Conservation (phyloP, 495 filamentous ascomycete genomes). For the Coniosporium apollinis region DNA sequence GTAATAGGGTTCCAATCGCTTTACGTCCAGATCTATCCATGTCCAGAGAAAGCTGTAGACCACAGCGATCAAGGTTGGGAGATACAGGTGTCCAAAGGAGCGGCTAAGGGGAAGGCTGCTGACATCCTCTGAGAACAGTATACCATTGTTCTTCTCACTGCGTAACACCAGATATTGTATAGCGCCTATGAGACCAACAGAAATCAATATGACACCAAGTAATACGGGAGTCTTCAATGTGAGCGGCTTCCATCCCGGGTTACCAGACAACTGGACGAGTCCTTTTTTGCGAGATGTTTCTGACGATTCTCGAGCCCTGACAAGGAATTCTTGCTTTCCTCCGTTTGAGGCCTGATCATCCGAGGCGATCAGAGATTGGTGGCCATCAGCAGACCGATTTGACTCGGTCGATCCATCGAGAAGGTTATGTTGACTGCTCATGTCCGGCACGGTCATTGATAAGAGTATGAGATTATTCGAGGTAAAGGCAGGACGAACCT, state of each 20-base stretch:
- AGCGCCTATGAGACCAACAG: background rate
- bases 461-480: no score
- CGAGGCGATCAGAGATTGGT: no score
- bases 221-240: slow-evolving; percentile 1
- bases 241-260: slow-evolving; percentile 3
- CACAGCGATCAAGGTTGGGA: slow-evolving; percentile 28
- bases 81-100: slow-evolving; percentile 23
- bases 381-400: no score
- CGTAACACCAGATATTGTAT: slow-evolving; percentile 1
- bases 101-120: slow-evolving; percentile 13
- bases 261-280: no score
- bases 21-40: slow-evolving; percentile 29
- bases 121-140: slow-evolving; percentile 18
- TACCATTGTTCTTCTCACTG: slow-evolving; percentile 17
- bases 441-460: no score
- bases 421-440: no score
- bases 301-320: no score
- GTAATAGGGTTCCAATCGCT: slow-evolving; percentile 31
- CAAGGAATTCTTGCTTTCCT: no score
- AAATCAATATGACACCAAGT: background rate
- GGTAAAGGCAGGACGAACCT: no score
- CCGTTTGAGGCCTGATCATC: no score
- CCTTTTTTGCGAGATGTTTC: no score
- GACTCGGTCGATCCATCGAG: no score
- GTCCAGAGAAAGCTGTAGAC: slow-evolving; percentile 29